Base-by-base conservation (phyloP, 441 rosid species). In the Brassica balearica region DNA sequence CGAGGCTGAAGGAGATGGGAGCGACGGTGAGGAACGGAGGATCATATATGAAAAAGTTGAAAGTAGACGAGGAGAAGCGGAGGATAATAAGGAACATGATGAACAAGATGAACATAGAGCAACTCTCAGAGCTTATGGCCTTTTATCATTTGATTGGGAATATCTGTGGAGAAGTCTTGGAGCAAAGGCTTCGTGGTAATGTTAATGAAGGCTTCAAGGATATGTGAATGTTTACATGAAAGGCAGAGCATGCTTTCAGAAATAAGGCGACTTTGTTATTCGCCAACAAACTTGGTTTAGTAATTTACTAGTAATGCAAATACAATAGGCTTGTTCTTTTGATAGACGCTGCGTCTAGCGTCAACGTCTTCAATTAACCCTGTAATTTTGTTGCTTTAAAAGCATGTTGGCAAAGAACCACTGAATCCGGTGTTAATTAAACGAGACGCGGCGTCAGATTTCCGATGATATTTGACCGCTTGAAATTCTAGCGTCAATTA, bases 1-100 rank as follows among this genome's bases (percentile, higher is more conserved):
- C 56, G 2, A 87, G 97, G 80, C 72, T 95, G 77, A 91, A 93
- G 89, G 94, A 91, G 85, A 95, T 95, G 92, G 97, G 97, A 6
- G 98, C 97, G 6, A 95, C 98, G 5, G 92, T 93, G 78, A 90
- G 97, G 74, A 91, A 95, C 17, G 96, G 84, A 22, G 86, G 91
- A 12, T 88, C 87, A 23, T 91, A 90, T 72, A 65, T 87, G 23
- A 83, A 87, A 82, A 86, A 78, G 78, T 17, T 91, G 86, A 91
- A 83, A 73, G 41, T 86, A 67, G 88, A 87, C 5, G 96, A 89
- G 38, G 92, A 85, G 46, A 91, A 86, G 68, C 95, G 91, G 64
- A 87, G 59, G 62, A 23, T 87, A 75, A 95, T 93, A 4, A 83
- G 90, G 80, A 84, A 68, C n/a, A 84, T 88, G 81, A 86, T 93